Conservation (phyloP, 176 grass and related monocot genomes). For the Paspalum notatum region DNA sequence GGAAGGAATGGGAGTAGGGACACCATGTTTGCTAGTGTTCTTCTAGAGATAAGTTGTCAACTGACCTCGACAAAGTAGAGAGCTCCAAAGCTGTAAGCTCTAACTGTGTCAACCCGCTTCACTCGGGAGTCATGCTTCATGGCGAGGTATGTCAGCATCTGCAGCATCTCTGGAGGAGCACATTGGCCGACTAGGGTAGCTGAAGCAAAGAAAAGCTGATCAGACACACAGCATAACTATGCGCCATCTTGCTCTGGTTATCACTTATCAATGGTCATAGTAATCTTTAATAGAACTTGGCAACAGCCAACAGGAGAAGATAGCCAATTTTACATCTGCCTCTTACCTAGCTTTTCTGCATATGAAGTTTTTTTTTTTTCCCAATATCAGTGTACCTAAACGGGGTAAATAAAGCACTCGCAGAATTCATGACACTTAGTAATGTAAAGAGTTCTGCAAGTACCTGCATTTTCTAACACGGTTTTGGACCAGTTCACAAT, state of each 20-base stretch:
- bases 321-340: neutral
- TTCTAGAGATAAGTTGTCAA: neutral
- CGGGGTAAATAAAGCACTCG: neutral
- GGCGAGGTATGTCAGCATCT: constrained; percentile 72
- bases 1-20: neutral
- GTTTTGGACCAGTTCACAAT: constrained; percentile 81
- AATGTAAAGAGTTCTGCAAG: neutral
- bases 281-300: neutral
- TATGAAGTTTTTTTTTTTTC: neutral
- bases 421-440: neutral
- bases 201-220: constrained; percentile 12
- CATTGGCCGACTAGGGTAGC: constrained; percentile 72
- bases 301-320: neutral
- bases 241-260: neutral
- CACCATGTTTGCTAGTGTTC: neutral
- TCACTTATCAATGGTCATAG: neutral
- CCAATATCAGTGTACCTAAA: neutral
- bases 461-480: constrained; percentile 83
- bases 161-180: constrained; percentile 75
- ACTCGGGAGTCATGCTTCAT: constrained; percentile 73
- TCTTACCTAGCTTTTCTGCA: neutral
- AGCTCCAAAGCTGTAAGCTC: constrained; percentile 84
- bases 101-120: constrained; percentile 76
- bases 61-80: constrained; percentile 95
- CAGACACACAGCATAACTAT: neutral